A percentile compares a stretch with the other conserved stretches of the same genome.
phyloP scores from a whole-genome alignment of 345 rosid species.

The Citrus unshiu region DNA sequence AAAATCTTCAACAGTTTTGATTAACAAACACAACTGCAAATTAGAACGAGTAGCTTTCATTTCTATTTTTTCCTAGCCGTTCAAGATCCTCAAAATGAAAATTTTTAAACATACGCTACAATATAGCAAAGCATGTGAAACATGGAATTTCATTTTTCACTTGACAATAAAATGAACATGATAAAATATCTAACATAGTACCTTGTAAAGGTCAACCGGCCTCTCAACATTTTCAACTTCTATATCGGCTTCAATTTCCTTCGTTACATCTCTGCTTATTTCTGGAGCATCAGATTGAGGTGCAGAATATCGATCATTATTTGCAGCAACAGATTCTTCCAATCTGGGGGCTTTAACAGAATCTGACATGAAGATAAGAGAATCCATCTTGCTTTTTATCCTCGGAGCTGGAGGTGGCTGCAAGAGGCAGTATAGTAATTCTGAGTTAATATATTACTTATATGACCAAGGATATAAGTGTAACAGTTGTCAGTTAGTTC shows the following conservation, averaged over 20 bases:
- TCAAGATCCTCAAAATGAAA: not conserved
- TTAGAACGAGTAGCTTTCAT: not conserved
- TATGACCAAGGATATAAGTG: not conserved
- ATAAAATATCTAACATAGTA: slow-evolving; percentile 17
- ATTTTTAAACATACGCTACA: not conserved
- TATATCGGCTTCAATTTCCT: slow-evolving; percentile 49
- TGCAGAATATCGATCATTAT: slow-evolving; percentile 22
- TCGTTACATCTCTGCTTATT: slow-evolving; percentile 29
- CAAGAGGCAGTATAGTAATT: slow-evolving; percentile 17
- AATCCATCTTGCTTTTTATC: slow-evolving; percentile 76
- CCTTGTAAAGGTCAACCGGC: slow-evolving; percentile 98
- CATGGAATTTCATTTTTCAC: not conserved
- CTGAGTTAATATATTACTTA: not conserved
- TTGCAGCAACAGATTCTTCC: slow-evolving; percentile 36
- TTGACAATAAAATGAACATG: not conserved
- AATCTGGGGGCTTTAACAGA: slow-evolving; percentile 43
- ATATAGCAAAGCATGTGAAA: not conserved
- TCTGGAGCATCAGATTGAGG: slow-evolving; percentile 29
- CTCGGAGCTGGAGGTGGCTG: slow-evolving; percentile 87
- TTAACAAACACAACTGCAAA: no score
- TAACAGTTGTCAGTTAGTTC: not conserved
- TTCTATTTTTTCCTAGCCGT: not conserved
- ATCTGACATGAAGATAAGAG: slow-evolving; percentile 77
- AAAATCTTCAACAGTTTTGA: not conserved
- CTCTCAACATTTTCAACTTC: slow-evolving; percentile 80